A percentile compares a stretch with the other conserved stretches of the same genome.
Evolutionary conservation across 2,329 filamentous ascomycete genomes (phyloP).

Genomic region (Aureobasidium sp.): DNA sequence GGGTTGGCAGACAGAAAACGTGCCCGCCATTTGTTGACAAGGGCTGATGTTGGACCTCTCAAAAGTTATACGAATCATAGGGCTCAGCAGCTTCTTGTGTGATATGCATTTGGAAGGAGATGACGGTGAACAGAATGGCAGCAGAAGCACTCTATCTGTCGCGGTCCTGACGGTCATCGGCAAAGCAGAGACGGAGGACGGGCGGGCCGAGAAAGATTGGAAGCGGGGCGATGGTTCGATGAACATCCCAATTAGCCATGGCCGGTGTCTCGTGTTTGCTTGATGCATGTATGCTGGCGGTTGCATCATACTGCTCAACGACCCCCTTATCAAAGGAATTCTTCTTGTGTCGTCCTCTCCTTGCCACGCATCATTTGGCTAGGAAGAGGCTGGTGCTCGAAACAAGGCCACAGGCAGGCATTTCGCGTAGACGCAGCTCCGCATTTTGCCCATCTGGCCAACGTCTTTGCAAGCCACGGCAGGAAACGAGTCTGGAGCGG

Average conservation of each 20-base stretch:
- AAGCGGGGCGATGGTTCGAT: conserved; percentile 8
- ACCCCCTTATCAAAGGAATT: too few relatives aligned
- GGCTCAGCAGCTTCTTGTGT: neutral
- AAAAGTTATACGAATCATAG: too few relatives aligned
- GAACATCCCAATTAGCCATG: neutral
- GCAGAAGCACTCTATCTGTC: conserved; percentile 13
- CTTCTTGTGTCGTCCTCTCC: too few relatives aligned
- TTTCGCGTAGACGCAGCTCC: neutral
- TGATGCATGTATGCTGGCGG: neutral
- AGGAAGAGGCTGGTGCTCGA: neutral
- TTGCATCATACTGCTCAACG: neutral
- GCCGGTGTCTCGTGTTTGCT: neutral
- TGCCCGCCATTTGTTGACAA: neutral
- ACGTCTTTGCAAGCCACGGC: neutral
- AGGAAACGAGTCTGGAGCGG: conserved; percentile 13
- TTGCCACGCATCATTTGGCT: too few relatives aligned
- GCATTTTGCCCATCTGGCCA: too few relatives aligned
- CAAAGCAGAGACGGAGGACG: neutral
- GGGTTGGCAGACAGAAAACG: conserved; percentile 5
- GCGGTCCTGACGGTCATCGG: neutral
- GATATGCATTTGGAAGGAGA: conserved; percentile 8
- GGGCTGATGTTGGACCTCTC: too few relatives aligned
- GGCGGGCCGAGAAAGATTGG: neutral
- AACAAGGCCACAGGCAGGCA: neutral
- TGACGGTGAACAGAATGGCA: neutral